Conservation (phyloP, 1,284 basidiomycete species). For the Prillingera fragicola region DNA sequence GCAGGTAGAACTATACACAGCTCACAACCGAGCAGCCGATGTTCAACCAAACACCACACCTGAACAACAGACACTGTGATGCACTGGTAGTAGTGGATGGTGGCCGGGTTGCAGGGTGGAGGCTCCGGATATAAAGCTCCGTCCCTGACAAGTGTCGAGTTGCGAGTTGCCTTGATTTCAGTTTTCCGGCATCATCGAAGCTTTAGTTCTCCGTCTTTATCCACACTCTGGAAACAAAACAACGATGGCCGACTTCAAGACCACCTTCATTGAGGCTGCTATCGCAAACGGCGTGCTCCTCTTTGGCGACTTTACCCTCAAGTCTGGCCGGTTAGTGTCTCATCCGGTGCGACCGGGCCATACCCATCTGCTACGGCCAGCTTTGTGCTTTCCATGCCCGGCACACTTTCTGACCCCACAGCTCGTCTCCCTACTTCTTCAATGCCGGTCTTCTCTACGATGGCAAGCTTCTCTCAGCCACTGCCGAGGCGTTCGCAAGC, state of each 20-base stretch:
- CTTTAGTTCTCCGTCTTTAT: neutral
- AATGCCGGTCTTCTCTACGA: constrained; percentile 85
- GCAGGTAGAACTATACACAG: too few relatives aligned
- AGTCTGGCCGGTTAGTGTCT: constrained; percentile 76
- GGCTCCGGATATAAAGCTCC: too few relatives aligned
- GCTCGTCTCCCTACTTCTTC: constrained; percentile 92
- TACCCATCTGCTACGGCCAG: too few relatives aligned
- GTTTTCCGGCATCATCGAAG: neutral
- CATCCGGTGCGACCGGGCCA: too few relatives aligned
- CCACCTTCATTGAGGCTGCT: constrained; percentile 47
- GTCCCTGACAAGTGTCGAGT: too few relatives aligned
- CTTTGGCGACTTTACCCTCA: constrained; percentile 85
- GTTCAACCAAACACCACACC: too few relatives aligned
- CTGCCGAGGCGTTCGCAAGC: constrained; percentile 81
- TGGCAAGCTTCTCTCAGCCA: constrained; percentile 69
- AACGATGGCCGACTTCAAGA: constrained; percentile 31
- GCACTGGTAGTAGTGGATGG: too few relatives aligned
- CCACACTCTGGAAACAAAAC: neutral
- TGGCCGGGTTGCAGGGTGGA: too few relatives aligned
- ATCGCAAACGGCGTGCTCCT: constrained; percentile 57
- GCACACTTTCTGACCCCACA: constrained; percentile 40
- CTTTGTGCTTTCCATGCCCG: too few relatives aligned
- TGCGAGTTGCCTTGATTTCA: too few relatives aligned
- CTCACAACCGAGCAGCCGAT: too few relatives aligned
- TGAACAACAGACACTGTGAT: too few relatives aligned